These are phyloP conservation scores for Albugo laibachii DNA, from an alignment of 352 stramenopile genomes.

Conservation along the genomic window DNA sequence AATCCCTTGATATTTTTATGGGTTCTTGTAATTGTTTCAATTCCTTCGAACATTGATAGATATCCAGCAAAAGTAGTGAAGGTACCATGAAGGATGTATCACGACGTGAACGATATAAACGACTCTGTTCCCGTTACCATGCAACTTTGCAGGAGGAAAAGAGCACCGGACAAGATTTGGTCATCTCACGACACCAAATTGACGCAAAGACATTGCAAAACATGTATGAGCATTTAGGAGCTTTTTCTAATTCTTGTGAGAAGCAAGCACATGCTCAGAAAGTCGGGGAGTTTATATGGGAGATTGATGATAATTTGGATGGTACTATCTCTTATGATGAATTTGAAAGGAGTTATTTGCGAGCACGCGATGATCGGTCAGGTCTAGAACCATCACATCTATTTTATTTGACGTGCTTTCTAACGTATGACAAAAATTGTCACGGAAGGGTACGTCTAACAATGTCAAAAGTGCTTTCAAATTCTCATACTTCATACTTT, in stretches of 20 bases:
- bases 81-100: not conserved
- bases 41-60: not conserved
- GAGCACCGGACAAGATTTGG: constrained; percentile 28
- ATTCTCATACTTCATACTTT: too few relatives aligned
- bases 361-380: constrained; percentile 32
- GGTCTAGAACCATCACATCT: constrained; percentile 49
- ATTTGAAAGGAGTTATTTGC: constrained; percentile 53
- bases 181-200: constrained; percentile 30
- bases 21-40: too few relatives aligned
- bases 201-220: constrained; percentile 18
- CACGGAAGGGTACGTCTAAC: constrained; percentile 22
- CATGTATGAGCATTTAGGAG: constrained; percentile 41
- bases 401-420: constrained; percentile 68
- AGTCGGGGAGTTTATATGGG: constrained; percentile 55
- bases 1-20: too few relatives aligned
- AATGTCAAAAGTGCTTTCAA: not conserved
- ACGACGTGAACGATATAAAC: constrained; percentile 12
- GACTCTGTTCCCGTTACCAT: constrained; percentile 22
- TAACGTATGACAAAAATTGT: constrained; percentile 67
- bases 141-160: constrained; percentile 33
- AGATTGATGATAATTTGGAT: constrained; percentile 62
- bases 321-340: constrained; percentile 51
- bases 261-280: constrained; percentile 16
- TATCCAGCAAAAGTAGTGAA: not conserved
- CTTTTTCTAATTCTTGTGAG: constrained; percentile 1